A percentile compares a stretch with the other conserved stretches of the same genome.
Evolutionary conservation across 306 rosid genomes (phyloP).

Genomic region (Rosa chinensis): DNA sequence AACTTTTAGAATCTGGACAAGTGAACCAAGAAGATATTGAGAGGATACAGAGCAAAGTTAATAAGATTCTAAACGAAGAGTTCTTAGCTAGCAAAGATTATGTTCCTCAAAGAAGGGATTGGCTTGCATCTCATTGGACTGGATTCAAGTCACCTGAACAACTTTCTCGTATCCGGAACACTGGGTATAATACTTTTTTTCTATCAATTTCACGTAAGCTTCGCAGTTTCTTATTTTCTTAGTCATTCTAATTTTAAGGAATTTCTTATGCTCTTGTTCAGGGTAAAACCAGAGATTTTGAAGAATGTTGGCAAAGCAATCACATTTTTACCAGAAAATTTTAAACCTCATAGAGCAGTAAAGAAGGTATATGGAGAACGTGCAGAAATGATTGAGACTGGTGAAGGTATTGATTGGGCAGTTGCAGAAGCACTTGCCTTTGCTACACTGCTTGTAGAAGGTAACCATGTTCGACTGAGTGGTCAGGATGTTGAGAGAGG

Average conservation of each 20-base stretch:
- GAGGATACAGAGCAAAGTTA: slow-evolving; percentile 66
- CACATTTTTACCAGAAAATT: slow-evolving; percentile 67
- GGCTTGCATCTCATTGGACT: slow-evolving; percentile 96
- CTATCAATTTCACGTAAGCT: slow-evolving; percentile 13
- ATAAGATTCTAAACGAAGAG: slow-evolving; percentile 78
- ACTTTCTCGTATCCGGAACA: slow-evolving; percentile 81
- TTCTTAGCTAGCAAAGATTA: slow-evolving; percentile 88
- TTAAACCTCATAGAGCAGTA: slow-evolving; percentile 85
- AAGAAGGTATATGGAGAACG: slow-evolving; percentile 83
- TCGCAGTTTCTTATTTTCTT: slow-evolving; percentile 8
- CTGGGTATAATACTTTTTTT: slow-evolving; percentile 65
- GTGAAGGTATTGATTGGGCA: slow-evolving; percentile 97
- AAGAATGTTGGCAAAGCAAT: slow-evolving; percentile 91
- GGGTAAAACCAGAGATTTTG: slow-evolving; percentile 90
- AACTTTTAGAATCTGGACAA: slow-evolving; percentile 73
- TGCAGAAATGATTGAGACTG: slow-evolving; percentile 88
- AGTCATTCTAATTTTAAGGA: not conserved
- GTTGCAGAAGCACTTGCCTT: slow-evolving; percentile 91
- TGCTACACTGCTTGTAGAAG: slow-evolving; percentile 87
- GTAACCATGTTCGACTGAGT: slow-evolving; percentile 91
- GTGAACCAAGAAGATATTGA: slow-evolving; percentile 65
- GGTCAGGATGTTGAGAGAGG: slow-evolving; percentile 99
- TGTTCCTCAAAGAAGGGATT: slow-evolving; percentile 83
- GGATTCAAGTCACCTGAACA: slow-evolving; percentile 98
- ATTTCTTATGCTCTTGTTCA: slow-evolving; percentile 30